phyloP scores from a whole-genome alignment of 1,284 basidiomycete genomes.

The Cystobasidium sp. region DNA sequence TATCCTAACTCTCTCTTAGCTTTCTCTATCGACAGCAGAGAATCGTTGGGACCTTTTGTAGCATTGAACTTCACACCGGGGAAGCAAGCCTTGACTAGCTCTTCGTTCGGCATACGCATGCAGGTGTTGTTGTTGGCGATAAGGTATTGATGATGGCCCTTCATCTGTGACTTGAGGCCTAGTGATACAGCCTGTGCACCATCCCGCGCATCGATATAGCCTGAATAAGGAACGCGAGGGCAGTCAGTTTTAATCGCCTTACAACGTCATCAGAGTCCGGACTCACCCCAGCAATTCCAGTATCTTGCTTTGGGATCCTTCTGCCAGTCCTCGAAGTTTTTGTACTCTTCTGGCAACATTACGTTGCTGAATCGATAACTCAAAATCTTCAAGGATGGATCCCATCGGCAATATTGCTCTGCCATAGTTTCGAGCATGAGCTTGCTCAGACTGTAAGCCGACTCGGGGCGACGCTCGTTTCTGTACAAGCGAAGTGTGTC shows the following conservation, averaged over 20 bases:
- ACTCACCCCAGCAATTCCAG: slow-evolving; percentile 52
- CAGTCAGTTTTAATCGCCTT: not conserved
- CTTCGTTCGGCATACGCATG: slow-evolving; percentile 54
- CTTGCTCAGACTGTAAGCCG: slow-evolving; percentile 57
- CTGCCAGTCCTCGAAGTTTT: slow-evolving; percentile 57
- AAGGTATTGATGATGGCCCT: slow-evolving; percentile 58
- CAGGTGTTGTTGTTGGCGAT: slow-evolving; percentile 57
- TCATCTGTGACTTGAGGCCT: slow-evolving; percentile 54
- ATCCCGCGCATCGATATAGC: slow-evolving; percentile 57
- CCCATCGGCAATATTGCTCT: slow-evolving; percentile 58
- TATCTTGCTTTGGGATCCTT: slow-evolving; percentile 55
- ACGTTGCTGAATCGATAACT: slow-evolving; percentile 58
- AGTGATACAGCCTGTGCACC: slow-evolving; percentile 58
- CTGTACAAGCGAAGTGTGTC: not conserved
- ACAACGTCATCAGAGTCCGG: not conserved
- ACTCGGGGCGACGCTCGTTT: slow-evolving; percentile 55
- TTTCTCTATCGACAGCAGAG: slow-evolving; percentile 56
- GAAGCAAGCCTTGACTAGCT: slow-evolving; percentile 57
- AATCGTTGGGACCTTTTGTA: slow-evolving; percentile 50
- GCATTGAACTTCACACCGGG: slow-evolving; percentile 54
- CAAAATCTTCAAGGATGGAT: slow-evolving; percentile 56
- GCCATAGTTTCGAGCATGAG: slow-evolving; percentile 58
- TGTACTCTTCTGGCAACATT: slow-evolving; percentile 57
- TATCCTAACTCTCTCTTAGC: slow-evolving; percentile 57
- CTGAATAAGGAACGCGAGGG: not conserved